These are phyloP conservation scores for Gynostemma pentaphyllum DNA, from an alignment of 306 rosid species.

Conservation along the genomic window DNA sequence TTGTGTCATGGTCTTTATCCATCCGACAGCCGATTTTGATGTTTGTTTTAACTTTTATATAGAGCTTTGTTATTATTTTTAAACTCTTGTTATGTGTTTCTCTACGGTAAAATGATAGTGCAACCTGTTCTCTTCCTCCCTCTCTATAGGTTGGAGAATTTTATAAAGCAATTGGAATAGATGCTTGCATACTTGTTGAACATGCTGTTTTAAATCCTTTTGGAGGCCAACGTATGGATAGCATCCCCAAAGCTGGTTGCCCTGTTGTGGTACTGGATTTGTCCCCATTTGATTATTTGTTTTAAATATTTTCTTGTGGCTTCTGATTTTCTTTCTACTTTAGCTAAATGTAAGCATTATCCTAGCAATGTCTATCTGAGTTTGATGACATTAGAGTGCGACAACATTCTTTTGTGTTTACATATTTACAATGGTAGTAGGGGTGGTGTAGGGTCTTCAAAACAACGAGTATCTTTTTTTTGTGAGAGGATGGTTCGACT, in stretches of 20 bases:
- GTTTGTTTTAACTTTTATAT: not conserved
- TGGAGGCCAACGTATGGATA: conserved; percentile 79
- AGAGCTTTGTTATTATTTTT: not conserved
- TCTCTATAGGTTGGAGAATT: conserved; percentile 79
- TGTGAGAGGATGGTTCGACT: conserved; percentile 76
- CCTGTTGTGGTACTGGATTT: conserved; percentile 68
- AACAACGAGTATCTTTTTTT: not conserved
- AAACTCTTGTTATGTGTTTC: not conserved
- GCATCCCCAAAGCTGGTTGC: conserved; percentile 88
- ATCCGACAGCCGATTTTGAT: not conserved
- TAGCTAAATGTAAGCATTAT: not conserved
- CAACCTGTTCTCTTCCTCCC: not conserved
- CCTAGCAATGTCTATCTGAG: not conserved
- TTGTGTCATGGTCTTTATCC: not conserved
- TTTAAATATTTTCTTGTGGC: too few species aligned
- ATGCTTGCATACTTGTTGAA: conserved; percentile 87
- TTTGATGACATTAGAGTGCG: not conserved
- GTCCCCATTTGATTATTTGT: conserved; percentile 4
- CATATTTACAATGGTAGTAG: not conserved
- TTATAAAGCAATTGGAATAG: conserved; percentile 84
- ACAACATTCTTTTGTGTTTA: not conserved
- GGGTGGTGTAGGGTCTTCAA: not conserved
- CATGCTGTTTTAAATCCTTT: conserved; percentile 88
- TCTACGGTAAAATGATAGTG: conserved; percentile 1
- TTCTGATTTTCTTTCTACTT: not conserved